phyloP scores from a whole-genome alignment of 257 asterid genomes.

The Plantago major region DNA sequence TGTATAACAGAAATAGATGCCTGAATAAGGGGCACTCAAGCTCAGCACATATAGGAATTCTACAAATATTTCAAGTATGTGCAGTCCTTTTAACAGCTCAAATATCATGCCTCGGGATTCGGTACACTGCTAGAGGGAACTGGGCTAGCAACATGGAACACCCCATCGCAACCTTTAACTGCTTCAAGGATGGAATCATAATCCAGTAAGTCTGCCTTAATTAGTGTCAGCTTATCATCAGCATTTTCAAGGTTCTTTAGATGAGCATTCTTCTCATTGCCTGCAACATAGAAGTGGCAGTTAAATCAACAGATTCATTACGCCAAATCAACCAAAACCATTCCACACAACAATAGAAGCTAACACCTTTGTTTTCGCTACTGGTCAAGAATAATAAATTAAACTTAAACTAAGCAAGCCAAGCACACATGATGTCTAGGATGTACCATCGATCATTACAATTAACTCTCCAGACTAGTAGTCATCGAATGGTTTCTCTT shows the following conservation, averaged over 20 bases:
- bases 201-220: conserved; percentile 73
- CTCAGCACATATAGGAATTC: background rate
- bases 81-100: background rate
- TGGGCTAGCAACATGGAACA: conserved; percentile 79
- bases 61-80: background rate
- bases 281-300: conserved; percentile 28
- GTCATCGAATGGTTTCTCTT: no score
- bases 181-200: conserved; percentile 56
- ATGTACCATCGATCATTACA: no score
- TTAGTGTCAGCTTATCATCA: conserved; percentile 46
- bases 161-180: conserved; percentile 63
- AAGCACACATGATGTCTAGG: no score
- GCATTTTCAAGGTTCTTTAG: conserved; percentile 50
- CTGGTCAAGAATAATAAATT: no score
- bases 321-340: background rate
- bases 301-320: no score
- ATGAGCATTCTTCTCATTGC: conserved; percentile 49
- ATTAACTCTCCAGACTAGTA: no score
- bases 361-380: background rate
- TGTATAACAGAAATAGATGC: background rate
- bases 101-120: conserved; percentile 57
- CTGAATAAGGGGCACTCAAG: background rate
- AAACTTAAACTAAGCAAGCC: no score
- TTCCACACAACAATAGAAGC: background rate
- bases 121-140: conserved; percentile 59